Base-by-base conservation (phyloP, 441 rosid genomes). In the Erodium moschatum region DNA sequence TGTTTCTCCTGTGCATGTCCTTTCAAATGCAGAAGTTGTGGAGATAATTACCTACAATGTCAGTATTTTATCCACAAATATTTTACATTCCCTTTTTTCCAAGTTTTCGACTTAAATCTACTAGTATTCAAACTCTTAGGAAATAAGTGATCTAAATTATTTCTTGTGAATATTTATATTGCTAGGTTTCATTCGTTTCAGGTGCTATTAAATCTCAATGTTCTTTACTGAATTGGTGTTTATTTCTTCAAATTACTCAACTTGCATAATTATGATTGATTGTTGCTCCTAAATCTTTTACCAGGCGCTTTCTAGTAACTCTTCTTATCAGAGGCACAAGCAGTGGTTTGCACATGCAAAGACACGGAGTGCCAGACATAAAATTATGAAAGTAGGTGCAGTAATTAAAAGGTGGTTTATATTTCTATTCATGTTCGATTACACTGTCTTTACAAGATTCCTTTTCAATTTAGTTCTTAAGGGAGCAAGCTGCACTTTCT, bases 261-360 rank as follows among this genome's bases (percentile, higher is more conserved):
- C 61, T 54, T 54, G 61, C 61, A 54, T 54, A 54, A 3, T 15
- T 52, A 15, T 52, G 19, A 16, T 56, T 19, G 24, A 56, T 16
- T 56, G 62, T 56, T 56, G 21, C 62, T 56, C 27, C 62, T 56
- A 56, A 56, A 56, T 56, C 58, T 72, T 63, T 67, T 74, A 21
- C 16, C 84, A 89, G 96, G 91, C 90, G 18, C 95, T 85, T 70
- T 89, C 96, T 69, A 91, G 94, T 81, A 91, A 91, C 79, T 88
- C 90, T 71, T 89, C 97, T 76, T 94, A 89, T 81, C 92, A 94
- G 71, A 87, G 92, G 82, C 97, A 94, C 74, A 91, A 87, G 79
- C 92, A 88, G 75, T 94, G 97, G 98, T 78, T 94, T 83, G 91
- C 81, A 72, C 97, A 94, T 83, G 98, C 98, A 72, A 91, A 83